A percentile compares a stretch with the other conserved stretches of the same genome.
Conservation (phyloP, 768 basidiomycete species). For the Tulasnella calospora region DNA sequence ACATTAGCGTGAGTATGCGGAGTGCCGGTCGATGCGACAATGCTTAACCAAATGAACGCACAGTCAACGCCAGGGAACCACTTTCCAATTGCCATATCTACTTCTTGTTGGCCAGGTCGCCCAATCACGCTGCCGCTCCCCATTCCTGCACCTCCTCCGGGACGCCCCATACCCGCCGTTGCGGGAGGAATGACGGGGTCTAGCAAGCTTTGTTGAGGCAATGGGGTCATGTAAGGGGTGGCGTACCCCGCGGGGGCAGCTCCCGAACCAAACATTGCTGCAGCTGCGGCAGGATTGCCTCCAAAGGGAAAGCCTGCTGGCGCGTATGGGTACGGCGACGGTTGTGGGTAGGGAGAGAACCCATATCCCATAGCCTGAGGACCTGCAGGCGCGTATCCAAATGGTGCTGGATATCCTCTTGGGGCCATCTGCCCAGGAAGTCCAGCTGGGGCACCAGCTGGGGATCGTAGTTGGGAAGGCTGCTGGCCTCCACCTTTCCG, state of each 20-base stretch:
- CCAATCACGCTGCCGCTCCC: slow-evolving; percentile 19
- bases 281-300: slow-evolving; percentile 15
- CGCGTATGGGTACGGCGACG: slow-evolving; percentile 17
- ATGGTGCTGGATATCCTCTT: slow-evolving; percentile 5
- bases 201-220: slow-evolving; percentile 8
- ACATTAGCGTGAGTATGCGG: background rate
- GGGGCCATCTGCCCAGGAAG: background rate
- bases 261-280: slow-evolving; percentile 15
- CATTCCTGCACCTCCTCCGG: slow-evolving; percentile 14
- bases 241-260: slow-evolving; percentile 11
- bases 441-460: background rate
- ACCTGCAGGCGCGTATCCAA: slow-evolving; percentile 15
- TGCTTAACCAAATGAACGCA: background rate
- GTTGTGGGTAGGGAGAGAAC: slow-evolving; percentile 22
- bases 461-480: background rate
- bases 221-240: slow-evolving; percentile 25
- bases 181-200: slow-evolving; percentile 8
- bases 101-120: slow-evolving; percentile 14
- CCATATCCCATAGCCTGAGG: slow-evolving; percentile 16
- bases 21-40: background rate
- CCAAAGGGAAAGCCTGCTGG: slow-evolving; percentile 21
- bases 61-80: slow-evolving; percentile 23
- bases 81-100: slow-evolving; percentile 13
- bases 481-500: background rate
- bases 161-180: background rate